Evolutionary conservation across 257 asterid species (phyloP).

Genomic region (Hygrophila difformis): DNA sequence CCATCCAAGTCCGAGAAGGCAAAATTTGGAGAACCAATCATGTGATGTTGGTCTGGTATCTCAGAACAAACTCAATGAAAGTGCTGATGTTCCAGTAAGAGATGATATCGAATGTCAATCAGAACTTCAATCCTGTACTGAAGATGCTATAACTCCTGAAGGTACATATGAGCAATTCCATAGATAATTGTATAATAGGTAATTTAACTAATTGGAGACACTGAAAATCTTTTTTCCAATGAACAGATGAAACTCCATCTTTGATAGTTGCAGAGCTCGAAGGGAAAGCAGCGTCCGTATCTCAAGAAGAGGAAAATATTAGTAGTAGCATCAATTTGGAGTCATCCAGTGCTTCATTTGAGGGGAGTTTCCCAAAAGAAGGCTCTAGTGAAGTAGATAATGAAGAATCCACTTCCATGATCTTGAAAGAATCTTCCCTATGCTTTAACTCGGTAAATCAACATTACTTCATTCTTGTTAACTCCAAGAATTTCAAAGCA

Average conservation of each 20-base stretch:
- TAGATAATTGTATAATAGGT: constrained; percentile 2
- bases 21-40: constrained; percentile 23
- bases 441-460: constrained; percentile 34
- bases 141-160: constrained; percentile 22
- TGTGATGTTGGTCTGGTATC: constrained; percentile 18
- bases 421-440: constrained; percentile 17
- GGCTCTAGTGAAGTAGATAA: constrained; percentile 23
- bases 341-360: constrained; percentile 14
- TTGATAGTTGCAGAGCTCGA: constrained; percentile 27
- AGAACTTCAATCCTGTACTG: constrained; percentile 20
- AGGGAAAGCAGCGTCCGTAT: constrained; percentile 19
- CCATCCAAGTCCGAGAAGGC: constrained; percentile 28
- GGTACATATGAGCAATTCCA: constrained; percentile 28
- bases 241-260: constrained; percentile 14
- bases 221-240: constrained; percentile 7
- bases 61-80: constrained; percentile 21
- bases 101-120: constrained; percentile 22
- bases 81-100: constrained; percentile 14
- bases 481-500: constrained; percentile 1
- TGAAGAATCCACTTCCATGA: constrained; percentile 25
- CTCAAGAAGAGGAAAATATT: constrained; percentile 29
- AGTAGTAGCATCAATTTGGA: constrained; percentile 15
- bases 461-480: constrained; percentile 7
- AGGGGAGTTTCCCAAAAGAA: constrained; percentile 26
- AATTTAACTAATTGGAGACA: constrained; percentile 10